Conservation (phyloP, 2,329 filamentous ascomycete species). For the Zarea fungicola region DNA sequence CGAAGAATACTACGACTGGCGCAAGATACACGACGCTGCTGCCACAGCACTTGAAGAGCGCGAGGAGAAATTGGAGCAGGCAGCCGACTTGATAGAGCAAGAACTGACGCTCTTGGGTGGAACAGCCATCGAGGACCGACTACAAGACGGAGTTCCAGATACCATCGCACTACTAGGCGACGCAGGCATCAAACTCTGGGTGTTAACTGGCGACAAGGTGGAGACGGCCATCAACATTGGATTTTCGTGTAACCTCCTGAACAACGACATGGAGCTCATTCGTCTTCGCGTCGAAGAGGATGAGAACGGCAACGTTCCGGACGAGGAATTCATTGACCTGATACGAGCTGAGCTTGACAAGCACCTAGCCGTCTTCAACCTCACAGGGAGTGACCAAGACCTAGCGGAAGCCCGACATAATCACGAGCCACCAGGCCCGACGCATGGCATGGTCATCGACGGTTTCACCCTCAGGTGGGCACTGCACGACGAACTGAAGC, state of each 20-base stretch:
- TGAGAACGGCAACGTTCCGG: constrained; percentile 42
- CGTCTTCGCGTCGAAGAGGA: constrained; percentile 82
- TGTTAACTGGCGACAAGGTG: constrained; percentile 95
- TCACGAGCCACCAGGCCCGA: constrained; percentile 80
- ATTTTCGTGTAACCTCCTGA: constrained; percentile 95
- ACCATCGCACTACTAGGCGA: constrained; percentile 86
- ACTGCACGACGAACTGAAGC: constrained; percentile 73
- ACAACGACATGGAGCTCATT: constrained; percentile 97
- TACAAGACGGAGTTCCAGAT: constrained; percentile 95
- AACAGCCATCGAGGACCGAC: constrained; percentile 92
- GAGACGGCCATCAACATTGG: constrained; percentile 99
- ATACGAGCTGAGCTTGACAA: constrained; percentile 70
- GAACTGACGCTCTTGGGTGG: constrained; percentile 84
- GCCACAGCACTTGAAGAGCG: constrained; percentile 77
- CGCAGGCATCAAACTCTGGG: constrained; percentile 98
- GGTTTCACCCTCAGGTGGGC: constrained; percentile 89
- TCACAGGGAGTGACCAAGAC: constrained; percentile 83
- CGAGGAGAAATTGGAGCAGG: constrained; percentile 87
- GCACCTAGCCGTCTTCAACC: constrained; percentile 64
- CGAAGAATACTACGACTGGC: constrained; percentile 80
- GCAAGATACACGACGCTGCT: constrained; percentile 78
- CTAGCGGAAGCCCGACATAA: constrained; percentile 71
- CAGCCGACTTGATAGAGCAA: constrained; percentile 86
- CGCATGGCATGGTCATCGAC: constrained; percentile 90
- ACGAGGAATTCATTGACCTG: constrained; percentile 47